Base-by-base conservation (phyloP, 2,329 filamentous ascomycete species). In the Cladobotryum protrusum region DNA sequence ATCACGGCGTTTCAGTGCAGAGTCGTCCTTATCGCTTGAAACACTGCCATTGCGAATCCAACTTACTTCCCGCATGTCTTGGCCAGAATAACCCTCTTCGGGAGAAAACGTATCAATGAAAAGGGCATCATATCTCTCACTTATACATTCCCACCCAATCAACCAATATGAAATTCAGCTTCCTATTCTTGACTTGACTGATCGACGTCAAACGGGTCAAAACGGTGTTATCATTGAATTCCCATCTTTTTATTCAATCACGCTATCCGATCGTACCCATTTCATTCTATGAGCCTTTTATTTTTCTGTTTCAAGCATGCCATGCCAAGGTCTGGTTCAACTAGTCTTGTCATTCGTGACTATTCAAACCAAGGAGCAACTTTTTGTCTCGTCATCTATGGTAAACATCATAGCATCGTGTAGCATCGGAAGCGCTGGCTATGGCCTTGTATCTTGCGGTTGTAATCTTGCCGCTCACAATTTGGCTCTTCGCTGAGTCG, bases 351-450 rank as follows among this genome's bases (percentile, higher is more conserved):
- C 33, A 18, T 18, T 32, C 43, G 34, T 50, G 43, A 44, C 43
- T 46, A 34, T 51, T 48, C 42, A 35, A 42, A 36, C 37, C 46
- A 44, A 24, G 35, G 45, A 47, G 47, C 12, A 6, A 33, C 32
- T 48, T 41, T 37, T 29, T 15, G 33, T 51, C 17, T 52, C 47
- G 19, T 52, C 37, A 17, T 48, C 41, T 44, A 48, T 49, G 39
- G 45, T 52, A 20, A 33, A 36, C 42, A 35, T 52, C 49, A 36
- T 52, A 34, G 45, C 49, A 45, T 51, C 45, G n/a, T 48, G 34
- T 48, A 46, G 49, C 49, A 40, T 52, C 45, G 39, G 37, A 34
- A 48, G 40, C 29, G 45, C 45, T 39, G 43, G 40, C 36, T 40
- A 43, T 48, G 40, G 34, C 34, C 36, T 48, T 44, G 45, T 24